Evolutionary conservation across 345 rosid species (phyloP), one percentile per base, ranked within the genome.

Genomic region (Hypericum perforatum): DNA sequence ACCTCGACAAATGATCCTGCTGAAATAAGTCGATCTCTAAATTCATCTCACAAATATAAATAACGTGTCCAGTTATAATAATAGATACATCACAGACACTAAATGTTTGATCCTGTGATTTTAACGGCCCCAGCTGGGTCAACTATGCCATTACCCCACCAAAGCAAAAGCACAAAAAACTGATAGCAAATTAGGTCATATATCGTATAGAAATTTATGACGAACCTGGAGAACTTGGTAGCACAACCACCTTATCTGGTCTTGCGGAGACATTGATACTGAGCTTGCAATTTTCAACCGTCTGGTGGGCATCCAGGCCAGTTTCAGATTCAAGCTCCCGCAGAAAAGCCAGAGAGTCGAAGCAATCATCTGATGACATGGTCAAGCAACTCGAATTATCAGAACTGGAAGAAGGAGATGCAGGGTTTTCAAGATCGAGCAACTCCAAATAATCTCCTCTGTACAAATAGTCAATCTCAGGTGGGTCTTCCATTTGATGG

Each of bases 331-430:
- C 80, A 7, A 72, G 54, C 29, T 80, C 78, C 65, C 53, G 61
- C 63, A 76, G 61, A 14, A 73, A 54, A 43, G 72, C 78, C 37
- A 29, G 7, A 6, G 80, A 37, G 50, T 80, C 84, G 49, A 76
- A 82, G 55, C 37, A 68, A 56, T 70, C 80, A 50, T 56, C 62
- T 0, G 86, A 79, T 44, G 84, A 82, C 63, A 66, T 43, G 58
- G 77, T 68, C 59, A 66, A 0, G 44, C 78, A 63, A 44, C 86
- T 82, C 6, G 90, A 82, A 70, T 67, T 73, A 29, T 66, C 78
- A 0, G 83, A 79, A 64, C 76, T 70, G 6, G 82, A 82, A 39
- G 79, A 70, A 49, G 66, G 54, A 0, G 76, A 75, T 49, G 8
- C 44, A 9, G 68, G 78, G 46, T 6, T 43, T 14, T 45, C 69